phyloP scores from a whole-genome alignment of 2,329 filamentous ascomycete genomes.

The Aplosporella prunicola region DNA sequence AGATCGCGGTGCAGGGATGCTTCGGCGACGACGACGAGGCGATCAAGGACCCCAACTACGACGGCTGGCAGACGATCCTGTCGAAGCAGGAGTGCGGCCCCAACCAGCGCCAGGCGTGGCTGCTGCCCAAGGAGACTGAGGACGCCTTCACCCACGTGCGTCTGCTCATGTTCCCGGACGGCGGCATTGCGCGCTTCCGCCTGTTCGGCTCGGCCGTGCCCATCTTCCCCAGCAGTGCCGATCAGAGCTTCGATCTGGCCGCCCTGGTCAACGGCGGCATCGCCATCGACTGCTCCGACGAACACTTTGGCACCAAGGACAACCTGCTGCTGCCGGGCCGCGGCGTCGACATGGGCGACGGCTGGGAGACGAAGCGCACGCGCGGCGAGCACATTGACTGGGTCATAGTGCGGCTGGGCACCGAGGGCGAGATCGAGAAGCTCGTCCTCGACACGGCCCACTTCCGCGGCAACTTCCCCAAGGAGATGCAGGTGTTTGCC shows the following conservation, averaged over 20 bases:
- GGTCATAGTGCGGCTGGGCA: constrained; percentile 67
- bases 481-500: constrained; percentile 57
- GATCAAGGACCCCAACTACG: constrained; percentile 37
- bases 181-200: constrained; percentile 71
- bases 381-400: constrained; percentile 69
- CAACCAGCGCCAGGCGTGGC: constrained; percentile 64
- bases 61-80: constrained; percentile 61
- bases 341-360: constrained; percentile 78
- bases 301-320: constrained; percentile 75
- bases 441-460: constrained; percentile 72
- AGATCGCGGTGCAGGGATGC: constrained; percentile 62
- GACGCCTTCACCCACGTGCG: constrained; percentile 72
- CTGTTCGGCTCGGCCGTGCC: constrained; percentile 68
- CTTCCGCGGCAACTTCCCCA: constrained; percentile 76
- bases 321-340: constrained; percentile 71
- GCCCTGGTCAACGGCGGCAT: constrained; percentile 71
- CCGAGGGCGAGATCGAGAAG: constrained; percentile 53
- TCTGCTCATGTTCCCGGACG: constrained; percentile 78
- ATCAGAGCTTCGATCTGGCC: constrained; percentile 63
- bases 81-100: constrained; percentile 63
- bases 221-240: constrained; percentile 58
- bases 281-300: constrained; percentile 66
- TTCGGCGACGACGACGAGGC: constrained; percentile 46
- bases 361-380: constrained; percentile 75
- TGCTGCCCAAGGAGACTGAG: constrained; percentile 44